Base-by-base conservation (phyloP, 2,329 filamentous ascomycete species). In the Sclerotiophoma versabilis region DNA sequence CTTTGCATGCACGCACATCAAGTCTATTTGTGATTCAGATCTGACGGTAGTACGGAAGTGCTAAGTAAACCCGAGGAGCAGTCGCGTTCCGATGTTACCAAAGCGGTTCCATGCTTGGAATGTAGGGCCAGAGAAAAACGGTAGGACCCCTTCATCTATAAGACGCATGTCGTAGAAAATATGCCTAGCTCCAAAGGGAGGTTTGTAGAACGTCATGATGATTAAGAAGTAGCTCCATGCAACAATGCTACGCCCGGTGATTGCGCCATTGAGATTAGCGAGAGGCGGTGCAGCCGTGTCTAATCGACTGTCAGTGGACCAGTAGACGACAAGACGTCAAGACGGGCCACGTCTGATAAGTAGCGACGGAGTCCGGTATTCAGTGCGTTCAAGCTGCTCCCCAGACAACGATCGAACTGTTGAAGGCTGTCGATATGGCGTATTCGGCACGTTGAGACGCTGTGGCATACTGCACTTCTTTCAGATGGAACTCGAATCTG, bases 41-140 rank as follows among this genome's bases (percentile, higher is more conserved):
- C n/a, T n/a, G n/a, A n/a, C n/a, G n/a, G n/a, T n/a, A n/a, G n/a
- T n/a, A n/a, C n/a, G n/a, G n/a, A n/a, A n/a, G n/a, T n/a, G n/a
- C n/a, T n/a, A n/a, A n/a, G n/a, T n/a, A n/a, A n/a, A n/a, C n/a
- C n/a, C n/a, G n/a, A n/a, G n/a, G n/a, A n/a, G n/a, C n/a, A n/a
- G n/a, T n/a, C n/a, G n/a, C n/a, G n/a, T 77, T 58, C 82, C 80
- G 15, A 81, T 82, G 58, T 83, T 84, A 9, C 80, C 81, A 49
- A 84, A 80, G n/a, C 79, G 77, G 57, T 83, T 83, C 81, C 81
- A 84, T 10, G 80, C 72, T 52, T 81, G n/a, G 79, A 83, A 83
- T 0, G 80, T 80, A 1, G 81, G 81, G 0, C 81, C 80, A 42
- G 76, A 80, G 46, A 83, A 71, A 63, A 81, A 83, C 1, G 74